Evolutionary conservation across 257 asterid genomes (phyloP), one percentile per base, ranked within the genome.

Genomic region (Thymus mandschuricus): DNA sequence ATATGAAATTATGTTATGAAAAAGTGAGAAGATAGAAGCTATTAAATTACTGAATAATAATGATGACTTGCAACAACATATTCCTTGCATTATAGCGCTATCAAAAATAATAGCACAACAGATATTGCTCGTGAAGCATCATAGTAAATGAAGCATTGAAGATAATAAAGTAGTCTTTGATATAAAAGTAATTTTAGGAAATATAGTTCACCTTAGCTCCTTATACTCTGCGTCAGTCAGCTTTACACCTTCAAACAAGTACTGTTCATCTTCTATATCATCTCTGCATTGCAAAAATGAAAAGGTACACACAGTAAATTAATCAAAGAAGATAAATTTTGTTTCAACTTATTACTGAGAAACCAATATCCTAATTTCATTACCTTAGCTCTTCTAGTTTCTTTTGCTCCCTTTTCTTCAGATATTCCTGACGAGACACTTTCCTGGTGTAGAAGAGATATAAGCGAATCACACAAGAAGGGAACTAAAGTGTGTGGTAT

Each of bases 351-450:
- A 6, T 30, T 52, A 45, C 43, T 5, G 60, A 57, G 55, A 56
- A 66, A 66, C 21, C 34, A 74, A 38, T 12, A 64, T 40, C 30
- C 66, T 29, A 69, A 73, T 57, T 67, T 68, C 54, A 38, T 68
- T 84, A 89, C 97, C 91, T 80, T 74, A 90, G 90, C 84, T 88
- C 97, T 2, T 92, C 98, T 67, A 92, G 77, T 79, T 90, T 92
- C 84, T 90, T 88, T 57, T 88, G 93, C 92, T 92, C 98, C 81
- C 98, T 80, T 82, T 90, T 88, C 96, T 92, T 90, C 76, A 92
- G 75, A 75, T 92, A 92, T 75, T 88, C 96, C 78, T 87, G 97
- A 76, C 98, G 85, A 58, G 98, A 92, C 75, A 78, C 83, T 77
- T 83, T 88, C 84, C 96, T 88, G 84, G 69, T 75, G 52, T 65